These are phyloP conservation scores for Trichoderma guizhouense DNA, from an alignment of 2,329 filamentous ascomycete genomes.

Conservation along the genomic window DNA sequence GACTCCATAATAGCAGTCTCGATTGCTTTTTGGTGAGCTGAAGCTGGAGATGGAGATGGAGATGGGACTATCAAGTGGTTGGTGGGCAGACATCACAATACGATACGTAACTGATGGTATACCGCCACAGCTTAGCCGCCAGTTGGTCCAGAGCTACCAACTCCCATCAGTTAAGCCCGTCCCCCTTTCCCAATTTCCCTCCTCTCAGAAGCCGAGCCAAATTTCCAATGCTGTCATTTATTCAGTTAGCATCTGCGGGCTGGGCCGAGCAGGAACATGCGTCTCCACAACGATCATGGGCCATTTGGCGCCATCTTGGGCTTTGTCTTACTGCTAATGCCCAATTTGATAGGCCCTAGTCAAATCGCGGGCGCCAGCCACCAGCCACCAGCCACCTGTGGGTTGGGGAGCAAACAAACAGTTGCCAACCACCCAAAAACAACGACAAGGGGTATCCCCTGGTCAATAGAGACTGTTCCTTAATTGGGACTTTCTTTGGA, in stretches of 20 bases:
- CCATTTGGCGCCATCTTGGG: background rate
- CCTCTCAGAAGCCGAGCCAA: background rate
- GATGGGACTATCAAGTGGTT: background rate
- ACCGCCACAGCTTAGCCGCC: background rate
- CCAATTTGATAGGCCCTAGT: background rate
- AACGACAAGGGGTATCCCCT: background rate
- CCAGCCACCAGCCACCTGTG: background rate
- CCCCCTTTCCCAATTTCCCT: background rate
- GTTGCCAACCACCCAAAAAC: background rate
- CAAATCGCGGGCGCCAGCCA: background rate
- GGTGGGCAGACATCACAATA: background rate
- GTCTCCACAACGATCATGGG: background rate
- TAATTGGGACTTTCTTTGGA: background rate
- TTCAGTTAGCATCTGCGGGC: slow-evolving; percentile 10
- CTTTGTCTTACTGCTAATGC: background rate
- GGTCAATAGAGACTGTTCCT: background rate
- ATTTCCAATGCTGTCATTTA: background rate
- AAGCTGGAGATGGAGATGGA: background rate
- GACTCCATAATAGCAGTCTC: background rate
- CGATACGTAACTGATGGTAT: background rate
- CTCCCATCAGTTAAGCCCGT: background rate
- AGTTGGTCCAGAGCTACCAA: background rate
- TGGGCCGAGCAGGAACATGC: slow-evolving; percentile 8
- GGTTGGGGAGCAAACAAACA: background rate
- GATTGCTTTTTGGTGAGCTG: background rate